phyloP scores from a whole-genome alignment of 345 rosid genomes.

The Sonneratia alba region DNA sequence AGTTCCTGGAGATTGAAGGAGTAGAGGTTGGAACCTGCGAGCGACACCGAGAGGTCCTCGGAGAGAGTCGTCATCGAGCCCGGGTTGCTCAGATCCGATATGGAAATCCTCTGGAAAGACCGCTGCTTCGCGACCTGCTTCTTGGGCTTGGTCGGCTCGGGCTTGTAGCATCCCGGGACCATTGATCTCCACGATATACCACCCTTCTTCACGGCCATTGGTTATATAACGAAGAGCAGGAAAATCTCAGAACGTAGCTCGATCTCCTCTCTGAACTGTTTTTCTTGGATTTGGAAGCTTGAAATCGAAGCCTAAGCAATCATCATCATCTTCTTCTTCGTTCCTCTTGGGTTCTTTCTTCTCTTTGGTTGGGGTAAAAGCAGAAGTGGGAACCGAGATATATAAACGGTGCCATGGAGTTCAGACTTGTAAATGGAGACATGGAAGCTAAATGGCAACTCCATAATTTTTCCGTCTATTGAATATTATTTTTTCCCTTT shows the following conservation, averaged over 20 bases:
- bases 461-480: neutral
- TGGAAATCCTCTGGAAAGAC: conserved; percentile 47
- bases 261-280: neutral
- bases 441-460: conserved; percentile 1
- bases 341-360: neutral
- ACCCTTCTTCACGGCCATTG: conserved; percentile 45
- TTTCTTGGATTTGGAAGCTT: neutral
- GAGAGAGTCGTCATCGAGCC: conserved; percentile 41
- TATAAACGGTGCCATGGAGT: neutral
- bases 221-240: too few species aligned
- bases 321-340: neutral
- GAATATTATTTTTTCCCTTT: too few species aligned
- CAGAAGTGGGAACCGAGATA: neutral
- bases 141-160: conserved; percentile 13
- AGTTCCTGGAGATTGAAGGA: conserved; percentile 54
- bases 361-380: neutral
- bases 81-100: conserved; percentile 66
- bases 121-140: conserved; percentile 32
- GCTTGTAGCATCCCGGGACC: conserved; percentile 38
- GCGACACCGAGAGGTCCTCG: conserved; percentile 62
- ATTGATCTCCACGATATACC: conserved; percentile 43
- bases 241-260: neutral
- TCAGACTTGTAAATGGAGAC: neutral
- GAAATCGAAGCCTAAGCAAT: conserved; percentile 6
- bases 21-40: conserved; percentile 70